Conservation (phyloP, 768 basidiomycete species). For the Lactarius indigo region DNA sequence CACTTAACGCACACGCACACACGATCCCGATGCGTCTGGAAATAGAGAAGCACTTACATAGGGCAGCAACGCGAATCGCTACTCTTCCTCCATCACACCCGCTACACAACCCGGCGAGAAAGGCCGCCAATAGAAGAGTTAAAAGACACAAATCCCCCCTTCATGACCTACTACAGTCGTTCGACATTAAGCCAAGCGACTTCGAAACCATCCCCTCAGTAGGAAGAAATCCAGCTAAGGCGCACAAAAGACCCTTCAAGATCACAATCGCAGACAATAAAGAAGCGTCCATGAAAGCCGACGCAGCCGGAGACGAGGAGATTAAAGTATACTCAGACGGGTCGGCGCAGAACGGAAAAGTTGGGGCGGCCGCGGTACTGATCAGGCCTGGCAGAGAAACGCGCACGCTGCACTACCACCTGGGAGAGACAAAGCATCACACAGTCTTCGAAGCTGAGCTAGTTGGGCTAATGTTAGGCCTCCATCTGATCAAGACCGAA, state of each 20-base stretch:
- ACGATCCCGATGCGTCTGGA: too few species aligned
- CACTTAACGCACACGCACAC: too few species aligned
- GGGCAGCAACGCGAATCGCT: slow-evolving; percentile 13
- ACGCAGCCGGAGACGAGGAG: neutral
- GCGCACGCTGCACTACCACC: neutral
- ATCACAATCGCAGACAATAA: neutral
- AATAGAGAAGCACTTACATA: neutral
- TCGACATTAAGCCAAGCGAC: neutral
- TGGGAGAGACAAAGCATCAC: neutral
- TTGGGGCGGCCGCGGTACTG: neutral
- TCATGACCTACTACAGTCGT: slow-evolving; percentile 21
- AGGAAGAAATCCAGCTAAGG: neutral
- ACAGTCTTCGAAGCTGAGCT: neutral
- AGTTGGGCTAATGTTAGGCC: neutral
- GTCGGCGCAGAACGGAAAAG: slow-evolving; percentile 6
- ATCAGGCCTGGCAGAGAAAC: neutral
- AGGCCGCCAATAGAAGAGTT: neutral
- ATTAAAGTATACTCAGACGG: slow-evolving; percentile 27
- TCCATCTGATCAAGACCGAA: neutral
- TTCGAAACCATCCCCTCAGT: slow-evolving; percentile 18
- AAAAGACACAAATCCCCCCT: slow-evolving; percentile 5
- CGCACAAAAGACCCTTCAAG: neutral
- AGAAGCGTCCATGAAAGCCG: neutral
- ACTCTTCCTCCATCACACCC: slow-evolving; percentile 24
- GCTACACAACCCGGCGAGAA: neutral